phyloP scores from a whole-genome alignment of 2,329 filamentous ascomycete species.

The Paracamarosporium sp. region DNA sequence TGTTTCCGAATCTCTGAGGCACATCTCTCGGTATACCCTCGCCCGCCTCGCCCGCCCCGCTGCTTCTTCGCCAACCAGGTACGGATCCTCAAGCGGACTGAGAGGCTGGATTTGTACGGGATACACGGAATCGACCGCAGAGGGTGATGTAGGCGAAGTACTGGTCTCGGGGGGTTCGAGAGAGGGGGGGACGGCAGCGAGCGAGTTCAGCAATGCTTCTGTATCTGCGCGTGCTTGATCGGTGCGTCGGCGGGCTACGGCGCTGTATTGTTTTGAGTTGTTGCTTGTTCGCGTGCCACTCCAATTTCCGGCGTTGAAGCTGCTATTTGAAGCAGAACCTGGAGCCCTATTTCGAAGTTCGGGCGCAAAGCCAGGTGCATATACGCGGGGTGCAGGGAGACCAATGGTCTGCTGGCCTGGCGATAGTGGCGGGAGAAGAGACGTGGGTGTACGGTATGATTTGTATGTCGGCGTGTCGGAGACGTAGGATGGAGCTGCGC shows the following conservation, averaged over 20 bases:
- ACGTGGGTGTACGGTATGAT: slow-evolving; percentile 51
- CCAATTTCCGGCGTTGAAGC: slow-evolving; percentile 65
- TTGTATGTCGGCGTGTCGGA: slow-evolving; percentile 72
- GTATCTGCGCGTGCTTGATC: slow-evolving; percentile 33
- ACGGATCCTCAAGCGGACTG: slow-evolving; percentile 69
- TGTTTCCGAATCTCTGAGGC: slow-evolving; percentile 37
- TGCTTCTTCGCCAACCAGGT: slow-evolving; percentile 71
- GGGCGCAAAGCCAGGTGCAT: slow-evolving; percentile 25
- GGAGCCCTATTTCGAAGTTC: slow-evolving; percentile 29
- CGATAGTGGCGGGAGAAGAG: slow-evolving; percentile 22
- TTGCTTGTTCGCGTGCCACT: slow-evolving; percentile 60
- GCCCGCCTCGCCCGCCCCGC: slow-evolving; percentile 64
- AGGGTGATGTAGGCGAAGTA: slow-evolving; percentile 14
- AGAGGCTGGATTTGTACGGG: slow-evolving; percentile 32
- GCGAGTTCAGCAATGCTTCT: slow-evolving; percentile 24
- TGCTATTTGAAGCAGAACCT: slow-evolving; percentile 21
- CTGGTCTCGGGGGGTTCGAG: not conserved
- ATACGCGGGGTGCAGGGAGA: slow-evolving; percentile 23
- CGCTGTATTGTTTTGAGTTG: slow-evolving; percentile 66
- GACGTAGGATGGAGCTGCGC: slow-evolving; percentile 71
- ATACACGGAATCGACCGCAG: slow-evolving; percentile 18
- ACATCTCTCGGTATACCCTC: slow-evolving; percentile 59
- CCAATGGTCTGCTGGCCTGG: slow-evolving; percentile 20
- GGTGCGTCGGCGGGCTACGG: slow-evolving; percentile 68
- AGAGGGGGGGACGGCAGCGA: slow-evolving; percentile 20